Percentiles rank a stretch among this genome's conserved stretches.
These are phyloP conservation scores for Oxyria digyna DNA, from an alignment of 148 eudicot species.

Conservation along the genomic window DNA sequence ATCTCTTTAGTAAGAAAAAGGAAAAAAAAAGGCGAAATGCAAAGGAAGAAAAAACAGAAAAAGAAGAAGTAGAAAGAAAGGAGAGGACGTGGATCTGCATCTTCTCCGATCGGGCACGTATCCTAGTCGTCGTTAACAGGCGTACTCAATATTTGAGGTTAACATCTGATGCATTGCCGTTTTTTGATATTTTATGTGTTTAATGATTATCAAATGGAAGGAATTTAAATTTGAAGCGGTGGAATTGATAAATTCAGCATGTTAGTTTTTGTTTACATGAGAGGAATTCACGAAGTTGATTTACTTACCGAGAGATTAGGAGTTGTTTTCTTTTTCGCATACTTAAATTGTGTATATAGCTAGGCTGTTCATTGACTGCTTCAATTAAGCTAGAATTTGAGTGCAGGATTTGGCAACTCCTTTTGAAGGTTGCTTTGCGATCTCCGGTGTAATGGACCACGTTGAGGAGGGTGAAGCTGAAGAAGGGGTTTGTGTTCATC, in stretches of 20 bases:
- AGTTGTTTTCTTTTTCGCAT: not conserved
- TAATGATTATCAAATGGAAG: not conserved
- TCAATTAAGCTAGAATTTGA: not conserved
- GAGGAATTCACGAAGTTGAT: not conserved
- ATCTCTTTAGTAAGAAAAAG: not conserved
- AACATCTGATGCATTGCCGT: not conserved
- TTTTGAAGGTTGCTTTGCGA: constrained; percentile 16
- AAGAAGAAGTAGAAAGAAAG: not conserved
- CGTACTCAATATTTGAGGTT: not conserved
- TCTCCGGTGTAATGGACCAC: constrained; percentile 15
- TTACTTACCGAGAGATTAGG: not conserved
- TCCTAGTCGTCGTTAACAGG: not conserved
- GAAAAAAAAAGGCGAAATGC: not conserved
- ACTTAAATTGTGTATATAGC: not conserved
- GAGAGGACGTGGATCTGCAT: constrained; percentile 6
- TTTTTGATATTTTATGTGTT: not conserved
- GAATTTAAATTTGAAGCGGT: not conserved
- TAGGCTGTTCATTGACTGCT: not conserved
- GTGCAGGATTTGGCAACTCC: not conserved
- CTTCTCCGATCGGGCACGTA: constrained; percentile 2
- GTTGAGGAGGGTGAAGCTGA: constrained; percentile 29
- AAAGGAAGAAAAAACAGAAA: not conserved
- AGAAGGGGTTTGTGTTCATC: constrained; percentile 25
- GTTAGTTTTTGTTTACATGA: not conserved
- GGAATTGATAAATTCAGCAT: constrained; percentile 4